Conservation (phyloP, 2,329 filamentous ascomycete species). For the Chaetomium strumarium region DNA sequence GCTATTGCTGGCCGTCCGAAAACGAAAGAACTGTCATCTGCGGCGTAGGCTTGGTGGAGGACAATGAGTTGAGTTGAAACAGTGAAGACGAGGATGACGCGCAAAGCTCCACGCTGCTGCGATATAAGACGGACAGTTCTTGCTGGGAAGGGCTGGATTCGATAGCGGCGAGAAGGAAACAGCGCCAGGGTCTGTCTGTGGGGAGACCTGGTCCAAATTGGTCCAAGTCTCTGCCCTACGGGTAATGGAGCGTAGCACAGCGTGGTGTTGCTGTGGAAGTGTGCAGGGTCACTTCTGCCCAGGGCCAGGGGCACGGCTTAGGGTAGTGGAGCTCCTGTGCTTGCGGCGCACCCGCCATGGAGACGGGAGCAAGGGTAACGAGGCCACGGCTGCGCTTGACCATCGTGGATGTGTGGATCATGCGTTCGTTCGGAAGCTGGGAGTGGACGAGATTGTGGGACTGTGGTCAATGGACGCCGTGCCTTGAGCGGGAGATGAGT, state of each 20-base stretch:
- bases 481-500: slow-evolving; percentile 12
- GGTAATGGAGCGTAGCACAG: neutral
- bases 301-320: slow-evolving; percentile 14
- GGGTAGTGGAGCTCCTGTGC: slow-evolving; percentile 9
- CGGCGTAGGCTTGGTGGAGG: slow-evolving; percentile 17
- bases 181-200: slow-evolving; percentile 11
- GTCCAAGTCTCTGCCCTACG: slow-evolving; percentile 12
- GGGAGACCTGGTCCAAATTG: slow-evolving; percentile 15
- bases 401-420: neutral
- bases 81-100: slow-evolving; percentile 17
- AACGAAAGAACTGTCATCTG: slow-evolving; percentile 11
- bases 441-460: slow-evolving; percentile 15
- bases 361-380: slow-evolving; percentile 15
- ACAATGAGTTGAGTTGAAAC: slow-evolving; percentile 13
- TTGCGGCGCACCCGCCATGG: slow-evolving; percentile 17
- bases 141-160: slow-evolving; percentile 13
- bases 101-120: slow-evolving; percentile 13
- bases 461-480: slow-evolving; percentile 2
- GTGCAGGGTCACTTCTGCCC: neutral
- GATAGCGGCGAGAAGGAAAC: slow-evolving; percentile 11
- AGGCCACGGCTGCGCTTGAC: neutral
- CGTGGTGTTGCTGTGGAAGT: neutral
- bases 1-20: slow-evolving; percentile 3
- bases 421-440: slow-evolving; percentile 9
- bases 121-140: slow-evolving; percentile 26